phyloP scores from a whole-genome alignment of 176 grass and related monocot genomes.

The Chloris gayana region DNA sequence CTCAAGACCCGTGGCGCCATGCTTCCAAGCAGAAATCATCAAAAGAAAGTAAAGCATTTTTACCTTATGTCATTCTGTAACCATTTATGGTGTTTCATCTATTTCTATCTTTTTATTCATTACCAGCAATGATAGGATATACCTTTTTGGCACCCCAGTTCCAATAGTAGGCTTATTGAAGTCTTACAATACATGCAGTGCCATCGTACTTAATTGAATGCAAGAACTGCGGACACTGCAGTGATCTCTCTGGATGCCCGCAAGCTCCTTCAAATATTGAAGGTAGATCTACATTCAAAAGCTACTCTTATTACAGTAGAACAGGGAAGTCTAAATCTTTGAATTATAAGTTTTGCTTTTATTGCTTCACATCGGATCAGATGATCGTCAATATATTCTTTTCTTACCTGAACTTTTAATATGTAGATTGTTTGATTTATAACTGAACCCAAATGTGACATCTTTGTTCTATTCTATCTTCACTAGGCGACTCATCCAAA shows the following conservation, averaged over 20 bases:
- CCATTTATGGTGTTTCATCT: constrained; percentile 11
- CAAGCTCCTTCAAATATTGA: constrained; percentile 86
- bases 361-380: background rate
- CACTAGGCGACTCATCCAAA: constrained; percentile 75
- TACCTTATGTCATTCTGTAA: background rate
- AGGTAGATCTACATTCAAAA: constrained; percentile 59
- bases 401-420: background rate
- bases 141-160: background rate
- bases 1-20: constrained; percentile 95
- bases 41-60: constrained; percentile 58
- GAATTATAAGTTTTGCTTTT: constrained; percentile 6
- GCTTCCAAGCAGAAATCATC: constrained; percentile 97
- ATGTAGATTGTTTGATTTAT: constrained; percentile 9
- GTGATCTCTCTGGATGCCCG: constrained; percentile 90
- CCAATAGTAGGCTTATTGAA: constrained; percentile 16
- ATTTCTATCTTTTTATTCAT: background rate
- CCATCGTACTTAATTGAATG: constrained; percentile 92
- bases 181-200: constrained; percentile 56
- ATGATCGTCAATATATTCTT: background rate
- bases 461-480: constrained; percentile 19
- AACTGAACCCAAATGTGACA: background rate
- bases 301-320: constrained; percentile 9
- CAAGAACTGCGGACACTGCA: constrained; percentile 88
- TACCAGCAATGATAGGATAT: constrained; percentile 4
- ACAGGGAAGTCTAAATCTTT: background rate